Evolutionary conservation across 805 yeast genomes (phyloP), one percentile per base, ranked within the genome.

Genomic region (Candida coleopterorum): DNA sequence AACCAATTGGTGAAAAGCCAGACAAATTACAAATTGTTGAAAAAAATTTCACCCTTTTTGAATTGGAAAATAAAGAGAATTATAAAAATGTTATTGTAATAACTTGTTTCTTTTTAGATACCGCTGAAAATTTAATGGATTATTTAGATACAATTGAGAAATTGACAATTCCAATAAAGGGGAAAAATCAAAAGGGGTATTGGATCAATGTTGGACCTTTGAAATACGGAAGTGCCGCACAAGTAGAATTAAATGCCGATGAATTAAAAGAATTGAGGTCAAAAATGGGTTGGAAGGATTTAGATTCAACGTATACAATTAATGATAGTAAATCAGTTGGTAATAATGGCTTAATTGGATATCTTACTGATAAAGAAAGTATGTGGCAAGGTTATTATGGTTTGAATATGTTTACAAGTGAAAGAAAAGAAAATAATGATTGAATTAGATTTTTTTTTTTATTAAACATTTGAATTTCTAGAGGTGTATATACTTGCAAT

Each of bases 161-260:
- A 15, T 22, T 51, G 23, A 43, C 46, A 8, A 29, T 29, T 3
- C 48, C 48, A 14, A 26, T 21, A 11, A 12, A 15, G 11, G n/a
- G n/a, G n/a, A 39, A 14, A 9, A 40, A 48, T 6, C 63, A 62
- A 11, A 70, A 70, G 3, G 81, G 85, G 0, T 66, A 72, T 28
- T 90, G 97, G 97, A 76, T 90, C 44, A 90, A 93, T 53, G 69
- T 79, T 10, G 98, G 98, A 0, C 98, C 98, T 0, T 66, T 93
- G 42, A 84, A 89, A 56, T 90, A 93, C 66, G 97, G 97, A 0
- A 77, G 87, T 2, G 84, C 88, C 37, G 79, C 96, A 32, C 68
- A 74, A 53, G 77, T 81, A 21, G 96, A 89, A 54, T 62, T 87
- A 21, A 79, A 79, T 26, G 64, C 74, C 10, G 81, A 81, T n/a